Conservation (phyloP, 495 filamentous ascomycete genomes). For the Penicillium crystallinum region DNA sequence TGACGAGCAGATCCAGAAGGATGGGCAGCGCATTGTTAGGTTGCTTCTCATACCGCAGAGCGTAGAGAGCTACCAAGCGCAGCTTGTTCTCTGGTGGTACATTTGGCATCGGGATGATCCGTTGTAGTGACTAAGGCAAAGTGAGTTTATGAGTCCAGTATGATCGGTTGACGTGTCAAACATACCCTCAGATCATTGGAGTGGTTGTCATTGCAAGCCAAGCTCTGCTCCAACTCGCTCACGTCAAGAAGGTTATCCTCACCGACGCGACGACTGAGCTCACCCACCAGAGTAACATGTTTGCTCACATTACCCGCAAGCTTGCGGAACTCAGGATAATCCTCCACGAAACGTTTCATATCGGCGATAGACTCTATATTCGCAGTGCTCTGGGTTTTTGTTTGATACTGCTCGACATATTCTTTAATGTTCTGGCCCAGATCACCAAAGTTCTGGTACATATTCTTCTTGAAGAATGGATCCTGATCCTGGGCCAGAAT, state of each 20-base stretch:
- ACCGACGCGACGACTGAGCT: slow-evolving; percentile 81
- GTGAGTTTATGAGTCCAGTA: slow-evolving; percentile 4
- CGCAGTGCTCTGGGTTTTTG: slow-evolving; percentile 84
- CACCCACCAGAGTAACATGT: slow-evolving; percentile 91
- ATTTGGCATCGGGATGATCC: slow-evolving; percentile 67
- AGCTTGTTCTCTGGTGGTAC: slow-evolving; percentile 77
- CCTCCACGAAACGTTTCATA: slow-evolving; percentile 99
- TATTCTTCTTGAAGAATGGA: slow-evolving; percentile 99
- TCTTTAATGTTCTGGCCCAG: slow-evolving; percentile 97
- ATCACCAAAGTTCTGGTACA: slow-evolving; percentile 98
- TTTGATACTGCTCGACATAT: slow-evolving; percentile 96
- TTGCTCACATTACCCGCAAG: slow-evolving; percentile 98
- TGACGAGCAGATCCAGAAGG: slow-evolving; percentile 77
- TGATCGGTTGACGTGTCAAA: not conserved
- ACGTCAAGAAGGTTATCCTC: slow-evolving; percentile 84
- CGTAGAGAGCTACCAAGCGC: slow-evolving; percentile 83
- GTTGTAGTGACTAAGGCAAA: slow-evolving; percentile 68
- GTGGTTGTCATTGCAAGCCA: slow-evolving; percentile 96
- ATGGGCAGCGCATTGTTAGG: slow-evolving; percentile 73
- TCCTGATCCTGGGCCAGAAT: slow-evolving; percentile 96
- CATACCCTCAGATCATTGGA: slow-evolving; percentile 75
- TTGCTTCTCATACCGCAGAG: slow-evolving; percentile 83
- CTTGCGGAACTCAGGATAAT: slow-evolving; percentile 95
- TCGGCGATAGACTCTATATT: slow-evolving; percentile 95
- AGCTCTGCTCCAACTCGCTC: slow-evolving; percentile 92